Conservation (phyloP, 768 basidiomycete species). For the Dendrothele bispora region DNA sequence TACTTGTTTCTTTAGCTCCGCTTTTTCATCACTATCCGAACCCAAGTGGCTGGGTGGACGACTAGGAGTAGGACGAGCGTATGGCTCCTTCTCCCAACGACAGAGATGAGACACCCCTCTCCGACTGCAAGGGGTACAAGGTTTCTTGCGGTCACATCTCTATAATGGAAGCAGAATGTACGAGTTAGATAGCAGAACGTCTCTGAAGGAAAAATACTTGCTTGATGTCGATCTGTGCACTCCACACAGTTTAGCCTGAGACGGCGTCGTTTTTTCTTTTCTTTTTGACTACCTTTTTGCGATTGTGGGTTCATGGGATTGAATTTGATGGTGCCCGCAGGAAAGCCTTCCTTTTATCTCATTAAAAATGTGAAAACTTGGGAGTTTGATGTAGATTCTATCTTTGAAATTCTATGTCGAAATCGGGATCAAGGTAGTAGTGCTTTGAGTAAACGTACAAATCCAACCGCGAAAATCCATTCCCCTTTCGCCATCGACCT, state of each 20-base stretch:
- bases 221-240: too few relatives aligned
- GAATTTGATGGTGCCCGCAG: too few relatives aligned
- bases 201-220: too few relatives aligned
- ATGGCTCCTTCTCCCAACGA: conserved; percentile 44
- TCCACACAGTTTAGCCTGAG: too few relatives aligned
- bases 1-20: conserved; percentile 26
- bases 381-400: too few relatives aligned
- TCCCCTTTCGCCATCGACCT: too few relatives aligned
- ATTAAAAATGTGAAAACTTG: too few relatives aligned
- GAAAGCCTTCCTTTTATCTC: too few relatives aligned
- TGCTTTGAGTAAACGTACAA: too few relatives aligned
- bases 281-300: conserved; percentile 18
- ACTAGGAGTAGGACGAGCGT: conserved; percentile 41
- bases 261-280: background rate
- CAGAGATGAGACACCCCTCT: conserved; percentile 44
- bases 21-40: conserved; percentile 8
- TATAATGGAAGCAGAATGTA: conserved; percentile 15
- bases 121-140: conserved; percentile 39
- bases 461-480: background rate
- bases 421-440: too few relatives aligned
- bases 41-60: conserved; percentile 29
- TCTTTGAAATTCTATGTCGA: too few relatives aligned
- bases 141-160: conserved; percentile 52
- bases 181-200: background rate
- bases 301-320: too few relatives aligned